Evolutionary conservation across 768 basidiomycete species (phyloP).

Genomic region (Lentinula edodes): DNA sequence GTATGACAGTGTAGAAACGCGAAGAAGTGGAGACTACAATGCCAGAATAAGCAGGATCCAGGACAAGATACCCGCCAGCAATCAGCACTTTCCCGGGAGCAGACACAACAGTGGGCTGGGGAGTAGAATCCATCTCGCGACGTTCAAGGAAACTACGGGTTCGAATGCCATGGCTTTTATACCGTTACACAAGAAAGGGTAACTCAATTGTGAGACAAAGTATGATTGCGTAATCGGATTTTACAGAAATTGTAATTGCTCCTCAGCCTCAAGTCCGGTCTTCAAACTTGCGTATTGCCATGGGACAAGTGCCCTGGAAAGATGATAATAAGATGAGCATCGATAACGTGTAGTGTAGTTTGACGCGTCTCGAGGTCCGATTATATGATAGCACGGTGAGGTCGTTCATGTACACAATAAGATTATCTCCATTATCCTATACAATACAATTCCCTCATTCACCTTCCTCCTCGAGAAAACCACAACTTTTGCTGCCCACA

Average conservation of each 20-base stretch:
- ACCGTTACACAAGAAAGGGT: neutral
- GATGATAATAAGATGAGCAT: too few species aligned
- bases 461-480: constrained; percentile 72
- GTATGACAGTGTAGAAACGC: constrained; percentile 83
- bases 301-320: neutral
- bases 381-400: neutral
- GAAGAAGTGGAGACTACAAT: constrained; percentile 89
- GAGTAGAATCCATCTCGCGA: constrained; percentile 27
- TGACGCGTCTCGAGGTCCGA: neutral
- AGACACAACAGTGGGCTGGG: constrained; percentile 65
- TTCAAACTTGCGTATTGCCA: neutral
- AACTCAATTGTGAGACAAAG: neutral
- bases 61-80: constrained; percentile 95
- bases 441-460: neutral
- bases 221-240: neutral
- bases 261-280: neutral
- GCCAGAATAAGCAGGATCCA: constrained; percentile 82
- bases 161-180: neutral
- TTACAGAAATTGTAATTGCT: too few species aligned
- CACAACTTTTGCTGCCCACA: constrained; percentile 87
- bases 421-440: neutral
- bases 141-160: constrained; percentile 7
- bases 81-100: constrained; percentile 93
- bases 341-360: too few species aligned
- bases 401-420: neutral